Evolutionary conservation across 352 stramenopile species (phyloP).

Genomic region (Phytophthora fragariae): DNA sequence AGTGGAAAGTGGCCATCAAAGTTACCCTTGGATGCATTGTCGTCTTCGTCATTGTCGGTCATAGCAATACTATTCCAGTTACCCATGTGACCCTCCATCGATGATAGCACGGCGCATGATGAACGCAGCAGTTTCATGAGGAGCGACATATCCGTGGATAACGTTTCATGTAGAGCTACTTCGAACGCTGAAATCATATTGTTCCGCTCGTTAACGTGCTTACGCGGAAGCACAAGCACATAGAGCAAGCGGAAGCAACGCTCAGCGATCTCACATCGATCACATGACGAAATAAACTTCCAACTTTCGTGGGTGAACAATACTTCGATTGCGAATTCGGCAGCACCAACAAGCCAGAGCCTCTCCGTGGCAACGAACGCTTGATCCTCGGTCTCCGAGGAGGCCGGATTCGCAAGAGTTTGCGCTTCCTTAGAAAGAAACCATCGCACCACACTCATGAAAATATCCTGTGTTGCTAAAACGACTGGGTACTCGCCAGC

Average conservation of each 20-base stretch:
- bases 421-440: conserved; percentile 59
- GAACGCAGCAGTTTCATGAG: conserved; percentile 69
- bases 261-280: conserved; percentile 57
- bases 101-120: conserved; percentile 42
- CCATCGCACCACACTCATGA: conserved; percentile 69
- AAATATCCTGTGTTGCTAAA: conserved; percentile 58
- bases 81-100: conserved; percentile 17
- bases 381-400: neutral
- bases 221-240: conserved; percentile 49
- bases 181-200: conserved; percentile 60
- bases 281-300: conserved; percentile 52
- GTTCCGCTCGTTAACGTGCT: conserved; percentile 45
- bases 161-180: conserved; percentile 50
- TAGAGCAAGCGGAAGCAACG: conserved; percentile 65
- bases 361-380: conserved; percentile 40
- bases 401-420: conserved; percentile 23
- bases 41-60: conserved; percentile 11
- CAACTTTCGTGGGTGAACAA: conserved; percentile 70
- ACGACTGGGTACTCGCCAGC: conserved; percentile 60
- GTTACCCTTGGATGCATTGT: neutral
- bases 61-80: conserved; percentile 36
- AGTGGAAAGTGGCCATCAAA: conserved; percentile 38
- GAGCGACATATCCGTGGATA: conserved; percentile 60
- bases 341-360: conserved; percentile 59
- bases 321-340: conserved; percentile 70